Evolutionary conservation across 2,329 filamentous ascomycete species (phyloP), one percentile per base, ranked within the genome.

Genomic region (Colletotrichum lupini): DNA sequence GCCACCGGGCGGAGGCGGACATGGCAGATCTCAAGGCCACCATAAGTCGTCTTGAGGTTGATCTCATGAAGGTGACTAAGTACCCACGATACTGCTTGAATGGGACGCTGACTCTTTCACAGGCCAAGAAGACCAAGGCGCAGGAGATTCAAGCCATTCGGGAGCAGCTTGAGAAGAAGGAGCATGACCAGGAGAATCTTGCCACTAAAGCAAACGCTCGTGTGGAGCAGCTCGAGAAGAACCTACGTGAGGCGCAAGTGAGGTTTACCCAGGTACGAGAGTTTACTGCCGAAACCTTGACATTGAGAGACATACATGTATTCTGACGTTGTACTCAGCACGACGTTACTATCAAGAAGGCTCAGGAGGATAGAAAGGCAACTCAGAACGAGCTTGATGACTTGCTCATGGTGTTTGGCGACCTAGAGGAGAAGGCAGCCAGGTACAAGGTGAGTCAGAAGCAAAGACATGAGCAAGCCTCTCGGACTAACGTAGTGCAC

Each of bases 301-400:
- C 19, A 12, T 12, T 22, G 26, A 56, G 14, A 53, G n/a, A 32
- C 14, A 57, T 19, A 28, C 9, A 19, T 8, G 46, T 26, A 67
- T 68, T 60, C 71, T 76, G 28, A 12, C 16, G 28, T 16, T 26
- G 37, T 28, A 42, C 57, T 8, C 63, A 86, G 82, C 75, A 78
- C 57, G 79, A 84, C 65, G 73, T 76, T 5, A 77, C 80, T 28
- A 65, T 82, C 19, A 79, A 82, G 58, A 83, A 88, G 75, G 92
- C 89, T 74, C 90, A 92, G 76, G 87, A 90, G 73, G 91, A 92
- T 71, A 91, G 89, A 68, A 87, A 90, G 74, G 83, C 88, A 1
- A 87, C 88, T 5, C 94, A 96, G 79, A 87, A 89, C 3, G 94
- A 97, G 81, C 85, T 96, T 58, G 94, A 97, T 76, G 94, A 97